phyloP scores from a whole-genome alignment of 441 rosid species.

The Syzygium malaccense region DNA sequence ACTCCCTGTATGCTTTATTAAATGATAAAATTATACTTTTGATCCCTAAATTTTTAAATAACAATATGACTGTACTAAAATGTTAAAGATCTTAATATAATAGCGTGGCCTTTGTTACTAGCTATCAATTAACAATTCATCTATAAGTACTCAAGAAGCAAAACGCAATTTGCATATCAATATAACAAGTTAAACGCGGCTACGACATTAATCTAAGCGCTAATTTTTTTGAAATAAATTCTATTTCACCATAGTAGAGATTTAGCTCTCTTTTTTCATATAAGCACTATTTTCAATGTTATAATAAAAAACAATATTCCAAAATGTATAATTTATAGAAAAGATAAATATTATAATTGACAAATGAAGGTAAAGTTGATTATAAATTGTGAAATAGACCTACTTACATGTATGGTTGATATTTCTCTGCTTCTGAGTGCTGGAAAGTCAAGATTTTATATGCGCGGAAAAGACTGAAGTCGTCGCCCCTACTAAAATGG shows the following conservation, averaged over 20 bases:
- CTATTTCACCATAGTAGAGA: not conserved
- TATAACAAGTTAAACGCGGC: not conserved
- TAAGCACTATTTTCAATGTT: not conserved
- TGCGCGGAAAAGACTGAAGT: accelerated
- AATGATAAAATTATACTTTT: too few relatives aligned
- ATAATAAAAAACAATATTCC: not conserved
- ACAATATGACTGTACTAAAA: not conserved
- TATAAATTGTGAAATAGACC: too few relatives aligned
- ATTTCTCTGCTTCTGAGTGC: too few relatives aligned
- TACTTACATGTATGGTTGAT: not conserved
- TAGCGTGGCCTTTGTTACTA: not conserved
- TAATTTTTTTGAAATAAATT: too few relatives aligned
- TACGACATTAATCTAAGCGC: not conserved
- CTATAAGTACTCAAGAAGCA: not conserved
- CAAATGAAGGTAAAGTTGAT: not conserved
- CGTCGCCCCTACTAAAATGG: not conserved
- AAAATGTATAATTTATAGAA: too few relatives aligned
- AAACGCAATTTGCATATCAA: not conserved
- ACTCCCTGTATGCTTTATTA: too few relatives aligned
- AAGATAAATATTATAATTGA: too few relatives aligned
- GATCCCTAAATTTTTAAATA: not conserved
- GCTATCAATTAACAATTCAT: too few relatives aligned
- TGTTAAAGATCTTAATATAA: not conserved
- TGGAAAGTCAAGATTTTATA: too few relatives aligned
- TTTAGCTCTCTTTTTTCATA: not conserved